Base-by-base conservation (phyloP, 495 filamentous ascomycete genomes). In the Penicillium alfredii region DNA sequence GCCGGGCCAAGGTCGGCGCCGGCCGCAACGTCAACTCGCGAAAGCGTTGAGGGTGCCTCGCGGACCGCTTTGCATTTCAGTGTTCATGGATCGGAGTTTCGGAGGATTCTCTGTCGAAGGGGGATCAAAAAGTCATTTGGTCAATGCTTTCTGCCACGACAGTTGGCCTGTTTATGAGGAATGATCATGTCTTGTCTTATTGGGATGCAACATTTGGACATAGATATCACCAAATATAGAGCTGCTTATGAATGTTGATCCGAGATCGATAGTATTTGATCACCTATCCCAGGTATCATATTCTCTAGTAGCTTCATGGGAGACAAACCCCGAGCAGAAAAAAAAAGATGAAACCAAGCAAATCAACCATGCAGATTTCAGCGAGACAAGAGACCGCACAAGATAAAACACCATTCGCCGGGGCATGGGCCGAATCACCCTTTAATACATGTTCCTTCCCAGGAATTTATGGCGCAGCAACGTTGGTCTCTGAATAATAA, bases 11-110 rank as follows among this genome's bases (percentile, higher is more conserved):
- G 61, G 77, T 96, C 7, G 92, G 92, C 3, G 86, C 88, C 22
- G 92, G 93, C 13, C 78, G 78, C 46, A 86, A 83, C 55, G 74
- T 96, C 33, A 96, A 96, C 63, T 81, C 86, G 35, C 82, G 68
- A 57, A 93, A 86, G 67, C 59, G 78, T 46, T 75, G 50, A 64
- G 47, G 37, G 33, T 30, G 13, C 25, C 40, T 8, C 29, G 15
- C 42, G 33, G 30, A 42, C 38, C 34, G 38, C 7, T 43, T 33
- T 53, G 49, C 45, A 55, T 44, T 51, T 45, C 51, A 38, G 37
- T 54, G 47, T 40, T 44, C 40, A 45, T 51, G 38, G 45, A 30
- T 33, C 42, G 64, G 64, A 51, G 64, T 68, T 58, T 56, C 41
- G 43, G 23, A 7, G 60, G 49, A 37, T 40, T 40, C 31, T 38